phyloP scores from a whole-genome alignment of 1,284 basidiomycete species.

The Earliella scabrosa region DNA sequence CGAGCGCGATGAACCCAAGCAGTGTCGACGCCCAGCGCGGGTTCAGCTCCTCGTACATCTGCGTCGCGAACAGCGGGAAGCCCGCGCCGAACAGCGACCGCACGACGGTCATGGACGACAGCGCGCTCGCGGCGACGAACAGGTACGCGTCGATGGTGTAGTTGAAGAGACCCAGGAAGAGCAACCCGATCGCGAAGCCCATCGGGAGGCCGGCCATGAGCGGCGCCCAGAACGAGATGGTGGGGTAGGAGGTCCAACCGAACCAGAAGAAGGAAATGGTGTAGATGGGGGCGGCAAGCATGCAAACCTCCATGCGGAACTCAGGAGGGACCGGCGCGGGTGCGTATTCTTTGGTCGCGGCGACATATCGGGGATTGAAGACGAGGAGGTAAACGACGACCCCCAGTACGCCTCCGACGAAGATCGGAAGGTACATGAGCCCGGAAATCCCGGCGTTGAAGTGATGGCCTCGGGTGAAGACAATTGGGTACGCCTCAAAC shows the following conservation, averaged over 20 bases:
- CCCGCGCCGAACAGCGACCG: slow-evolving; percentile 42
- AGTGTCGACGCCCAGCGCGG: slow-evolving; percentile 42
- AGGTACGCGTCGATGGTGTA: slow-evolving; percentile 47
- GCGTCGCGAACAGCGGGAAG: slow-evolving; percentile 43
- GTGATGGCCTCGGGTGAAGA: slow-evolving; percentile 37
- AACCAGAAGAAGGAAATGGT: slow-evolving; percentile 50
- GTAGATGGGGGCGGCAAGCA: slow-evolving; percentile 46
- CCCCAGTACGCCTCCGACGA: slow-evolving; percentile 38
- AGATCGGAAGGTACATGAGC: slow-evolving; percentile 52
- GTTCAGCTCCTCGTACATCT: slow-evolving; percentile 41
- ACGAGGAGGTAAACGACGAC: slow-evolving; percentile 32
- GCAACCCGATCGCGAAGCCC: slow-evolving; percentile 35
- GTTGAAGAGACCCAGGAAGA: slow-evolving; percentile 40
- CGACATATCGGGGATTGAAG: slow-evolving; percentile 38
- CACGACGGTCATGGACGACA: slow-evolving; percentile 41
- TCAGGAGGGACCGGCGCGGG: slow-evolving; percentile 49
- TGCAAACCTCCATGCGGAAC: slow-evolving; percentile 46
- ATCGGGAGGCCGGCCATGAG: slow-evolving; percentile 34
- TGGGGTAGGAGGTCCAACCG: slow-evolving; percentile 46
- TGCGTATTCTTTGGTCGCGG: slow-evolving; percentile 37
- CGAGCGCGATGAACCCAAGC: slow-evolving; percentile 36
- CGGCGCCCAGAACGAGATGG: slow-evolving; percentile 38
- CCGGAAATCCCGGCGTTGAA: slow-evolving; percentile 46
- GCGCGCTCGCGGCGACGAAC: slow-evolving; percentile 42
- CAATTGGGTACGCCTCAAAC: slow-evolving; percentile 41